Evolutionary conservation across 179 eudicot genomes (phyloP).

Genomic region (Pouteria campechiana): DNA sequence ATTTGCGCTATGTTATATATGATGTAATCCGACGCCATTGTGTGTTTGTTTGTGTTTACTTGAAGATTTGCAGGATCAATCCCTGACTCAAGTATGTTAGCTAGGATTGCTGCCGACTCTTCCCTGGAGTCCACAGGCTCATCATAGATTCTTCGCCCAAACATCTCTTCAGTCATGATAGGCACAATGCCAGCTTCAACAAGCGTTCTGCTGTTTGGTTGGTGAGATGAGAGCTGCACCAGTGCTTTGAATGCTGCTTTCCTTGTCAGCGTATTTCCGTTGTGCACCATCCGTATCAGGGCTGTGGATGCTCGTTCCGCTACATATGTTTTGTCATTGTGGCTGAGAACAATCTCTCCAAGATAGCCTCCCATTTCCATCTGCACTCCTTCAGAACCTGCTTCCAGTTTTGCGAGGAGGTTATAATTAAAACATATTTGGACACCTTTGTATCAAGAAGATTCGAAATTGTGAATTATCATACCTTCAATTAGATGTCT

Average conservation of each 20-base stretch:
- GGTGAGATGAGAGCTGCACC: conserved; percentile 46
- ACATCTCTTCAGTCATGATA: conserved; percentile 52
- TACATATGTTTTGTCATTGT: conserved; percentile 42
- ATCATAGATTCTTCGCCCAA: conserved; percentile 24
- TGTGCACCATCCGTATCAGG: conserved; percentile 57
- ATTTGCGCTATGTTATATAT: conserved; percentile 41
- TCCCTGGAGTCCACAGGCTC: conserved; percentile 39
- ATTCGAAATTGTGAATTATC: conserved; percentile 10
- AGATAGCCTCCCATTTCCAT: conserved; percentile 63
- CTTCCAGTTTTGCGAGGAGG: too few species aligned
- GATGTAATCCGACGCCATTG: conserved; percentile 42
- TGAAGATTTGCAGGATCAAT: conserved; percentile 30
- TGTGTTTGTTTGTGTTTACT: conserved; percentile 37
- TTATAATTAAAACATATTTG: too few species aligned
- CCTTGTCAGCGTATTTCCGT: conserved; percentile 33
- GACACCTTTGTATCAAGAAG: too few species aligned
- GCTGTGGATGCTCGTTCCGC: conserved; percentile 55
- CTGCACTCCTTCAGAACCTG: conserved; percentile 62
- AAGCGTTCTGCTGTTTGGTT: conserved; percentile 35
- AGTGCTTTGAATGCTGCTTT: conserved; percentile 59
- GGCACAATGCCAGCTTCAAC: conserved; percentile 57
- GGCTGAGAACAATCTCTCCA: conserved; percentile 54
- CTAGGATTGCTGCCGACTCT: conserved; percentile 64
- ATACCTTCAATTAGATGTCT: conserved; percentile 57
- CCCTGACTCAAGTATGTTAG: conserved; percentile 71